Evolutionary conservation across 129 eudicot genomes (phyloP), one percentile per base, ranked within the genome.

Genomic region (Oenanthe sinensis): DNA sequence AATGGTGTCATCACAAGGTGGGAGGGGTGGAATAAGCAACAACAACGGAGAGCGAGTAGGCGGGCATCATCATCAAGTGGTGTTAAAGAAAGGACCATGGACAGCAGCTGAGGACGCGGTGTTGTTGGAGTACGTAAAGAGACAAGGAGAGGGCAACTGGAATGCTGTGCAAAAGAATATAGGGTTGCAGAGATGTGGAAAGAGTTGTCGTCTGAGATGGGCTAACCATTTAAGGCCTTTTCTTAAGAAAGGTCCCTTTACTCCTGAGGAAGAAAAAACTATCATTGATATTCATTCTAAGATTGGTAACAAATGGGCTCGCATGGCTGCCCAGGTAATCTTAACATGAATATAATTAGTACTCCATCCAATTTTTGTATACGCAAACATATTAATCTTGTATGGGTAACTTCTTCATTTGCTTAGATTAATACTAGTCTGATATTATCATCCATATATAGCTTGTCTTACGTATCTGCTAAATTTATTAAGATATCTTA

Each of bases 281-380:
- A 91, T 94, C 54, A 86, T 91, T 46, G 92, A 91, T 6, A 93
- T 94, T 74, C 98, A 94, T 83, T 79, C 97, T 6, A 91, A 91
- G 83, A 82, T 87, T 22, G 98, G 98, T 19, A 94, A 94, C 79
- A 94, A 91, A 84, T 94, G 98, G 98, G 98, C 98, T 79, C 98
- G 98, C 68, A 91, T 94, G 95, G 97, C 97, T 24, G 82, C 93
- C 82, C 96, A 94, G 84, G 98, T 94, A 15, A 26, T 67, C 42
- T 33, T 67, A 13, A 33, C 36, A 33, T 1, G 36, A 33, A 33
- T 19, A 62, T 16, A 15, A 17, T 5, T 52, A 52, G 4, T 52
- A 52, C 0, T 52, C 5, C 24, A 15, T 52, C 5, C 2, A 48
- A 48, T 9, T 48, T 48, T 10, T 48, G 16, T 14, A 48, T 48